A percentile compares a stretch with the other conserved stretches of the same genome.
phyloP scores from a whole-genome alignment of 2,329 filamentous ascomycete species.

The Cladophialophora bantiana region DNA sequence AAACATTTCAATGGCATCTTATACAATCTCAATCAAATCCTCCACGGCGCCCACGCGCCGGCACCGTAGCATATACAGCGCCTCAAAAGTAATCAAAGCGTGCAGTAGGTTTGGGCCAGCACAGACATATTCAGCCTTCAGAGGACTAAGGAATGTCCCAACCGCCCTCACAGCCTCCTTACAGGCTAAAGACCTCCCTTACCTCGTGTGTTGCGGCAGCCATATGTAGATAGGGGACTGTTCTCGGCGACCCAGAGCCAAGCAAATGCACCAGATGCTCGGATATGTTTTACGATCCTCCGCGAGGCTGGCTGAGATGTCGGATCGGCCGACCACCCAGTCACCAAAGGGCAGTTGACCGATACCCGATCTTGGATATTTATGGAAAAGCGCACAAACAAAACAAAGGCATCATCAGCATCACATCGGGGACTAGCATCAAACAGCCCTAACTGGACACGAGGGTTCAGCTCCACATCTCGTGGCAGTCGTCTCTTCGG shows the following conservation, averaged over 20 bases:
- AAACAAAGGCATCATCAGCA: background rate
- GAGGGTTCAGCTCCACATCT: constrained; percentile 6
- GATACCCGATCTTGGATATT: background rate
- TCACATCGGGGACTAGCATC: constrained; percentile 19
- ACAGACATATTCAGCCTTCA: background rate
- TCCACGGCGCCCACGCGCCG: background rate
- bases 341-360: background rate
- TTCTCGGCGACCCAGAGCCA: background rate
- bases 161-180: background rate
- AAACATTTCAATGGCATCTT: background rate
- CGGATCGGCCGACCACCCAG: background rate
- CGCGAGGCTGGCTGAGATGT: constrained; percentile 14
- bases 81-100: background rate
- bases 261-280: constrained; percentile 5
- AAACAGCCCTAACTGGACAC: background rate
- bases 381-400: background rate
- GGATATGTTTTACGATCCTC: background rate
- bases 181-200: background rate
- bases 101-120: background rate
- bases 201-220: background rate
- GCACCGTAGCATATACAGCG: background rate
- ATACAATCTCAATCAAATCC: background rate
- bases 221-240: background rate
- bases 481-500: constrained; percentile 10
- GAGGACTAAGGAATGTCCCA: background rate